Conservation (phyloP, 495 filamentous ascomycete genomes). For the Penicillium ochrochloron region DNA sequence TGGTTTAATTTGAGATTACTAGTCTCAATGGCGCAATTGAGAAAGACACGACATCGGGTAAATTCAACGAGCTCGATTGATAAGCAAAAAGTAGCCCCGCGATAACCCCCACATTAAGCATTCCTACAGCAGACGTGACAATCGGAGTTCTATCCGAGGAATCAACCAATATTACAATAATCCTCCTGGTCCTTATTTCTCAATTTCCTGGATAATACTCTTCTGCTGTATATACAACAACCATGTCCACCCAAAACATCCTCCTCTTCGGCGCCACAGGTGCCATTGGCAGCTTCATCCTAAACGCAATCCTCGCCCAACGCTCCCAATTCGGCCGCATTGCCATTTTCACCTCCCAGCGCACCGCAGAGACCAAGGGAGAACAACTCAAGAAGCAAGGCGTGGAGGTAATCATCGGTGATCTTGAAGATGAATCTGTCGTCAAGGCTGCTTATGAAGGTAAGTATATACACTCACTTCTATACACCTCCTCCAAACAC, state of each 20-base stretch:
- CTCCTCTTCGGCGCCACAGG: conserved; percentile 75
- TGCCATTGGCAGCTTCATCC: conserved; percentile 68
- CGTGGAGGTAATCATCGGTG: conserved; percentile 63
- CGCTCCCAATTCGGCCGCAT: conserved; percentile 58
- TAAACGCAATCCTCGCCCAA: conserved; percentile 57
- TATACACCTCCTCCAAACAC: neutral
- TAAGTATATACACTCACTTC: conserved; percentile 13
- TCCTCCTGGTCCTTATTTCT: neutral
- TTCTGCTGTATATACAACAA: conserved; percentile 4
- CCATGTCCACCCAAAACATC: conserved; percentile 47
- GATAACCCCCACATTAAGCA: conserved; percentile 13
- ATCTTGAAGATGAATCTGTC: conserved; percentile 56
- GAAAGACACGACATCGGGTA: neutral
- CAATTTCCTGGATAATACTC: neutral
- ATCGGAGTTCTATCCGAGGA: neutral
- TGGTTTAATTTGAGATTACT: conserved; percentile 21
- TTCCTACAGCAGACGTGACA: neutral
- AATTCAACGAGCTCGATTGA: conserved; percentile 18
- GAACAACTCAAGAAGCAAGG: conserved; percentile 45
- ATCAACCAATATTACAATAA: neutral
- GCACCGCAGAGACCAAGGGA: conserved; percentile 49
- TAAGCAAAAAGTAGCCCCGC: conserved; percentile 29
- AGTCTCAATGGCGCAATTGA: conserved; percentile 4
- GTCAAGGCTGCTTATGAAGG: conserved; percentile 58
- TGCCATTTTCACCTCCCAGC: conserved; percentile 65